phyloP scores from a whole-genome alignment of 305 asterid species.

The Petunia hybrid region DNA sequence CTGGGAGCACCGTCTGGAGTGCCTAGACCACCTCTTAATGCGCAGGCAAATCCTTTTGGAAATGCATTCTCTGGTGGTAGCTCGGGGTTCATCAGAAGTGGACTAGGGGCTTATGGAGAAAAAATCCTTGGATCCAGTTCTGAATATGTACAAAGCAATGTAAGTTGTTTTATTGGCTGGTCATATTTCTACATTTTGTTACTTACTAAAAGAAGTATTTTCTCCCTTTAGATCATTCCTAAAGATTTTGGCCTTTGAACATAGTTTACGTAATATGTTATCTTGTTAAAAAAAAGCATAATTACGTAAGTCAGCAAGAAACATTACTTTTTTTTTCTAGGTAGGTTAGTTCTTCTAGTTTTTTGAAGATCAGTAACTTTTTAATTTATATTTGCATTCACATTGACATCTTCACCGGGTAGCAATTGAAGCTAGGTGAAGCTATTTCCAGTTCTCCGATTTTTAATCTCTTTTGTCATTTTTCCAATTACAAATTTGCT shows the following conservation, averaged over 20 bases:
- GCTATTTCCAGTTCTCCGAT: not conserved
- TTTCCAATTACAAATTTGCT: not conserved
- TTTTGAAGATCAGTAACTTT: not conserved
- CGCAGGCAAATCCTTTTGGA: slow-evolving; percentile 43
- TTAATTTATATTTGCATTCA: slow-evolving; percentile 1
- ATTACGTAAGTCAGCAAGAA: not conserved
- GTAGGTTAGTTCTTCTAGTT: not conserved
- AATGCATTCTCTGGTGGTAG: slow-evolving; percentile 38
- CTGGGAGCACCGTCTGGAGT: slow-evolving; percentile 44
- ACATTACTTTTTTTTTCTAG: not conserved
- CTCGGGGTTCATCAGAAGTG: slow-evolving; percentile 39
- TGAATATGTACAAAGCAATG: slow-evolving; percentile 43
- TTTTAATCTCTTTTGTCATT: not conserved
- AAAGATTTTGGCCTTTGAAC: not conserved
- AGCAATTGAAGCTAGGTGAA: slow-evolving; percentile 20
- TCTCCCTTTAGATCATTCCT: not conserved
- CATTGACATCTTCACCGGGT: not conserved
- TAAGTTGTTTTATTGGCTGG: slow-evolving; percentile 21
- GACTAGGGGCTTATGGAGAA: slow-evolving; percentile 43
- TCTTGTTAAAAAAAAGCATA: not conserved
- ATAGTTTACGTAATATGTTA: not conserved
- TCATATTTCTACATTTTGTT: not conserved
- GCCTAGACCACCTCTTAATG: slow-evolving; percentile 35
- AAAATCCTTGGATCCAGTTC: slow-evolving; percentile 42
- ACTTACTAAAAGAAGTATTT: not conserved